Evolutionary conservation across 2,329 filamentous ascomycete genomes (phyloP), one percentile per base, ranked within the genome.

Genomic region (Xenoacremonium recifei): DNA sequence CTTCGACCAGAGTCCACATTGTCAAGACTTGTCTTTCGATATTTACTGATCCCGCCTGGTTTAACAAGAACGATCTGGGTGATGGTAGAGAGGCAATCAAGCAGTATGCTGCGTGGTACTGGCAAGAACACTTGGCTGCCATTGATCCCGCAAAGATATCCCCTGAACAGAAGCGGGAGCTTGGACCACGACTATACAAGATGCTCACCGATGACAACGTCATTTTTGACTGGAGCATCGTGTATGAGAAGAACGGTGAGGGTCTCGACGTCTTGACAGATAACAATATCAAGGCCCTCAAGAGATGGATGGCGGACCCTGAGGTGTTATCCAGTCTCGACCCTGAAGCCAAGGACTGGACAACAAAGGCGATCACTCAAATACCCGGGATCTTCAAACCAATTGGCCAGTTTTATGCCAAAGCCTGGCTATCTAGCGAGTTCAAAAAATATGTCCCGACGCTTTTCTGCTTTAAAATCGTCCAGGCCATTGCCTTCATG

Each of bases 61-160:
- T 67, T 21, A 47, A 58, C 4, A 51, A 46, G 7, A 43, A 54
- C 4, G 49, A 61, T 1, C 49, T 67, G 1, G 54, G 57, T 0
- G 39, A 48, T 13, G 59, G 61, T 0, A 55, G 54, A 2, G 50
- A 61, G 6, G 55, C 64, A 0, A 61, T 67, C 16, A 64, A 56
- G 42, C 63, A 67, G 33, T 71, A 71, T 25, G 66, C 68, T 1
- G 67, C 68, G 0, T 70, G 68, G 68, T 71, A 71, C 42, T 71
- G 68, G 68, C 68, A 69, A 37, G 68, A 71, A 25, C 68, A 71
- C 47, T 40, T 70, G 11, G 59, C 59, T 0, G 59, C 58, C 1
- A 51, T 71, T 12, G 61, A 69, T 29, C 59, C 59, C 2, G 35
- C 45, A 0, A 45, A 45, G 0, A 50, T 68, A 1, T 46, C 58